Evolutionary conservation across 371 early-diverging fungal genomes (phyloP).

Genomic region (Mortierella sp.): DNA sequence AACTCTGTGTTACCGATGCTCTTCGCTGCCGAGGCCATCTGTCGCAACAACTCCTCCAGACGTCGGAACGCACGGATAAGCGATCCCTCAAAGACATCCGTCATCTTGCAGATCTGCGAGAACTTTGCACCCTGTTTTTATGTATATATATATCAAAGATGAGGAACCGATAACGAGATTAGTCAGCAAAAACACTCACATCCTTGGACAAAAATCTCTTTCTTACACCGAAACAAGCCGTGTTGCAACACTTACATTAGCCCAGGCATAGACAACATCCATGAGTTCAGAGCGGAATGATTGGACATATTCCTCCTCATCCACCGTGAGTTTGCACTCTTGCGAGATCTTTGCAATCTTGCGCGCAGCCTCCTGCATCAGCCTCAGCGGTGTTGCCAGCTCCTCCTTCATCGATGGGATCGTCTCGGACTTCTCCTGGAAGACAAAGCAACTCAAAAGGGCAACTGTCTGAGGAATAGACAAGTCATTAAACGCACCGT

Average conservation of each 20-base stretch:
- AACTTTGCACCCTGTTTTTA: slow-evolving; percentile 89
- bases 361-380: slow-evolving; percentile 90
- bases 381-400: slow-evolving; percentile 79
- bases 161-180: not conserved
- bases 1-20: slow-evolving; percentile 98
- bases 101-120: slow-evolving; percentile 95
- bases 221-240: too few relatives aligned
- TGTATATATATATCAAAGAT: not conserved
- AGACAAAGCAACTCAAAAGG: slow-evolving; percentile 95
- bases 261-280: slow-evolving; percentile 98
- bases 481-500: slow-evolving; percentile 97
- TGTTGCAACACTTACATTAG: slow-evolving; percentile 55
- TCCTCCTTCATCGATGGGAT: slow-evolving; percentile 74
- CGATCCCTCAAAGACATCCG: slow-evolving; percentile 97
- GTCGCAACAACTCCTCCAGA: slow-evolving; percentile 97
- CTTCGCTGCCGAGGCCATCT: slow-evolving; percentile 95
- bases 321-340: slow-evolving; percentile 85
- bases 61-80: slow-evolving; percentile 96
- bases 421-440: slow-evolving; percentile 83
- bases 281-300: slow-evolving; percentile 93
- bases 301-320: slow-evolving; percentile 85
- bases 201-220: not conserved
- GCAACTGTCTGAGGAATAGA: slow-evolving; percentile 92
- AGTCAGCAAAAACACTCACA: not conserved
- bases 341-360: slow-evolving; percentile 89